Conservation (phyloP, 169 alveolate species). For the Pseudocohnilembus persalinus region DNA sequence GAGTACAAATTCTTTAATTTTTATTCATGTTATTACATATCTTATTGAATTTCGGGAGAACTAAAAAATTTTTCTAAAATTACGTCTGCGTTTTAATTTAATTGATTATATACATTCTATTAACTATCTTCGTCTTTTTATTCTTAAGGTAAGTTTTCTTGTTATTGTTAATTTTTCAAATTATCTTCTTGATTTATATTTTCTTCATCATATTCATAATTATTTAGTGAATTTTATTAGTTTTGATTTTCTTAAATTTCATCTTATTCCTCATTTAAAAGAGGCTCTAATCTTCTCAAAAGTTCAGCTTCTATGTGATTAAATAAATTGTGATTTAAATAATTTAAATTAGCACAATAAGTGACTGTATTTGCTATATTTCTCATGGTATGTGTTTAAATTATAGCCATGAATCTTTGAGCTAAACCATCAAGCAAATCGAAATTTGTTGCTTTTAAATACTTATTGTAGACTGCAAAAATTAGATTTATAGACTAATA, state of each 20-base stretch:
- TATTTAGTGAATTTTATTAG: neutral
- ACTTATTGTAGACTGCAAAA: neutral
- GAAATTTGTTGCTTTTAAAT: neutral
- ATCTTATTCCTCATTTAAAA: neutral
- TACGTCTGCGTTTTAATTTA: neutral
- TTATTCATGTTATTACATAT: neutral
- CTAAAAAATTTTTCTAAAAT: no score
- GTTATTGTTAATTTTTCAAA: no score
- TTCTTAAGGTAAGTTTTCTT: no score
- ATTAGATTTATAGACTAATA: neutral
- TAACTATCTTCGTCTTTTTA: neutral
- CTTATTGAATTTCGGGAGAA: neutral
- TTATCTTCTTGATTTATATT: no score
- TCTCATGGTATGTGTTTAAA: neutral
- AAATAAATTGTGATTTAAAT: neutral
- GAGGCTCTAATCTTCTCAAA: neutral
- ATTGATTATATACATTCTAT: neutral
- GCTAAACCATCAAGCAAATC: neutral
- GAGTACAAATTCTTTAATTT: no score
- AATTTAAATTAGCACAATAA: neutral
- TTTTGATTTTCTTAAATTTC: no score
- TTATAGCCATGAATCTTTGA: neutral
- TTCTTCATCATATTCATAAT: neutral
- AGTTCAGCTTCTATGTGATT: neutral
- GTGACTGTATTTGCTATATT: neutral